Evolutionary conservation across 345 rosid species (phyloP).

Genomic region (Cardamine resedifolia): DNA sequence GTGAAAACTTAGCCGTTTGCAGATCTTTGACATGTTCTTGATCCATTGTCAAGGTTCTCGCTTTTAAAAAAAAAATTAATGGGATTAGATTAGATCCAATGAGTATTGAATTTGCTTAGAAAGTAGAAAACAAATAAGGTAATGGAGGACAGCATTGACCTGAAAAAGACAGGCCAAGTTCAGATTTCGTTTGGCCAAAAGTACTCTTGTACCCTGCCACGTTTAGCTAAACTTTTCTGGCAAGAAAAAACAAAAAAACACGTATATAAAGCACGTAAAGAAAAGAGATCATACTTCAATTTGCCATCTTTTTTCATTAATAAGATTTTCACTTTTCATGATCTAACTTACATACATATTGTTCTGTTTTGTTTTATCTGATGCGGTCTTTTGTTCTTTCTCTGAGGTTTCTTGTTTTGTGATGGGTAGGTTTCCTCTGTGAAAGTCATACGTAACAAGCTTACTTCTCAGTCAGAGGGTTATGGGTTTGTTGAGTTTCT

Average conservation of each 20-base stretch:
- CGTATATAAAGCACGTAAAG: background rate
- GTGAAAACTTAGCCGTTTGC: background rate
- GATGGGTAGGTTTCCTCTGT: constrained; percentile 64
- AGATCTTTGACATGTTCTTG: constrained; percentile 28
- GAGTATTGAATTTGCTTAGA: constrained; percentile 24
- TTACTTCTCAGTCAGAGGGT: constrained; percentile 83
- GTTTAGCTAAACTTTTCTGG: constrained; percentile 21
- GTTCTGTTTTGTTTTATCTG: background rate
- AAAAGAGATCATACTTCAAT: constrained; percentile 8
- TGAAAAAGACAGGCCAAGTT: constrained; percentile 37
- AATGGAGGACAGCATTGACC: constrained; percentile 31
- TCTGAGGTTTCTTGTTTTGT: constrained; percentile 15
- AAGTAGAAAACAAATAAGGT: constrained; percentile 26
- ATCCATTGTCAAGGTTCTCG: constrained; percentile 5
- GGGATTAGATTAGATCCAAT: constrained; percentile 29
- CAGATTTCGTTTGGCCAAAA: constrained; percentile 22
- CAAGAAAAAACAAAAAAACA: background rate
- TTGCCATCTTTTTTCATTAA: background rate
- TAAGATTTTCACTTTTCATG: constrained; percentile 5
- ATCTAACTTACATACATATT: background rate
- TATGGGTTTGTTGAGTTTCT: constrained; percentile 90
- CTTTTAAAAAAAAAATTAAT: background rate
- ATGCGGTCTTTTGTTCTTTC: background rate
- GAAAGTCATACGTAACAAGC: constrained; percentile 92
- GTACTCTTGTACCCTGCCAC: constrained; percentile 30